Evolutionary conservation across 768 basidiomycete species (phyloP).

Genomic region (Vishniacozyma victoriae): DNA sequence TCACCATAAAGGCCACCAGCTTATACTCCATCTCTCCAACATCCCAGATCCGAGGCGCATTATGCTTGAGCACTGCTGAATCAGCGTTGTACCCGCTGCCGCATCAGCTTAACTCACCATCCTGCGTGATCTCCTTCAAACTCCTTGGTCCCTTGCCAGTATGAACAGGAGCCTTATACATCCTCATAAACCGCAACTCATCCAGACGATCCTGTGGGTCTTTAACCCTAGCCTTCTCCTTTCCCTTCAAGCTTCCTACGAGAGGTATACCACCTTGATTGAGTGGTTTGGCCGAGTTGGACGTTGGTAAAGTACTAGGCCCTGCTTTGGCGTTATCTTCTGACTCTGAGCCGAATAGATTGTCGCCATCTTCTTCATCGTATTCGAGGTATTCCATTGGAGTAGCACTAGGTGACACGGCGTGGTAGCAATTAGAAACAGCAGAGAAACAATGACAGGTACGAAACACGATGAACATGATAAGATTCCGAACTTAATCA

Average conservation of each 20-base stretch:
- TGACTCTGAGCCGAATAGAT: constrained; percentile 22
- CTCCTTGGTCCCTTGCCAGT: constrained; percentile 10
- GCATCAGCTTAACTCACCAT: constrained; percentile 10
- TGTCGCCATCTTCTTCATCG: constrained; percentile 29
- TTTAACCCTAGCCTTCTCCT: no score
- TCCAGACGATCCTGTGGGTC: no score
- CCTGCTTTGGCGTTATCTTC: constrained; percentile 1
- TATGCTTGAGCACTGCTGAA: constrained; percentile 21
- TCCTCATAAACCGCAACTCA: no score
- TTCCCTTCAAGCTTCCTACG: no score
- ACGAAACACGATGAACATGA: no score
- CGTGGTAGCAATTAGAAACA: not conserved
- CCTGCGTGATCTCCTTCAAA: constrained; percentile 18
- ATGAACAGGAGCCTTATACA: constrained; percentile 3
- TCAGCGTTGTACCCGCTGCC: not conserved
- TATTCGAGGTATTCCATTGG: constrained; percentile 14
- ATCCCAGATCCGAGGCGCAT: constrained; percentile 27
- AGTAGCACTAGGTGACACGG: not conserved
- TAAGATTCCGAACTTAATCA: no score
- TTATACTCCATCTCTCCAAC: constrained; percentile 31
- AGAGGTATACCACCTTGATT: no score
- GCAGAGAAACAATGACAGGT: no score
- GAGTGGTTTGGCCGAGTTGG: no score
- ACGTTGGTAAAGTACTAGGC: not conserved
- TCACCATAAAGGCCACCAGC: constrained; percentile 21